Percentiles rank a stretch among this genome's conserved stretches.
Evolutionary conservation across 1,284 basidiomycete genomes (phyloP).

Genomic region (Cutaneotrichosporon sp.): DNA sequence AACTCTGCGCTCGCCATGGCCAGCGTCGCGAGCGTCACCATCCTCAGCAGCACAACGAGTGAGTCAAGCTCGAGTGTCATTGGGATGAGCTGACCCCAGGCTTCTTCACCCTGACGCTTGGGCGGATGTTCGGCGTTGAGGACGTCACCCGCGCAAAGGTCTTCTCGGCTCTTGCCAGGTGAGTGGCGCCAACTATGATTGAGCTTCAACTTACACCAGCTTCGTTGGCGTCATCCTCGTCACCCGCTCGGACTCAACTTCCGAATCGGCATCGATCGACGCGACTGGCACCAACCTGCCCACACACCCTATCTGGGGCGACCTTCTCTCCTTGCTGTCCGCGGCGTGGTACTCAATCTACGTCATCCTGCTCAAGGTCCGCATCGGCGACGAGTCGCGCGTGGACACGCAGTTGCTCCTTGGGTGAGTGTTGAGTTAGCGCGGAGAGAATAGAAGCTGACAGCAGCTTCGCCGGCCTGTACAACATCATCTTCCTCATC

Average conservation of each 20-base stretch:
- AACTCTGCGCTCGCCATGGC: conserved; percentile 80
- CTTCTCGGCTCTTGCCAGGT: conserved; percentile 79
- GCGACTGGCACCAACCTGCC: conserved; percentile 25
- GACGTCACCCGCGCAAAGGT: conserved; percentile 71
- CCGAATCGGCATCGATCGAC: conserved; percentile 26
- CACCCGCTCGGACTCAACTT: conserved; percentile 69
- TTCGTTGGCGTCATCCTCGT: conserved; percentile 84
- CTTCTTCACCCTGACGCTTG: conserved; percentile 89
- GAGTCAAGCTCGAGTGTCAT: conserved; percentile 39
- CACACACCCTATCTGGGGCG: conserved; percentile 62
- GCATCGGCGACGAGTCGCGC: conserved; percentile 76
- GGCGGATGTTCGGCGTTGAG: conserved; percentile 81
- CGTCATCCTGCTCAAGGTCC: conserved; percentile 85
- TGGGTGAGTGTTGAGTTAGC: conserved; percentile 56
- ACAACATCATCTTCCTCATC: conserved; percentile 79
- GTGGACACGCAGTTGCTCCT: conserved; percentile 92
- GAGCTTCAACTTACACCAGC: conserved; percentile 54
- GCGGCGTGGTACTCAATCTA: conserved; percentile 89
- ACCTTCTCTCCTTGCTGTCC: conserved; percentile 74
- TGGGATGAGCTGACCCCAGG: conserved; percentile 57
- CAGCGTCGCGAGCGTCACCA: conserved; percentile 85
- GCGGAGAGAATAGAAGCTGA: conserved; percentile 22
- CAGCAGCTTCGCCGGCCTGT: conserved; percentile 74
- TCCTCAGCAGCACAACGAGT: conserved; percentile 86
- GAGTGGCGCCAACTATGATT: conserved; percentile 28